Evolutionary conservation across 768 basidiomycete species (phyloP).

Genomic region (Leccinum imitatum): DNA sequence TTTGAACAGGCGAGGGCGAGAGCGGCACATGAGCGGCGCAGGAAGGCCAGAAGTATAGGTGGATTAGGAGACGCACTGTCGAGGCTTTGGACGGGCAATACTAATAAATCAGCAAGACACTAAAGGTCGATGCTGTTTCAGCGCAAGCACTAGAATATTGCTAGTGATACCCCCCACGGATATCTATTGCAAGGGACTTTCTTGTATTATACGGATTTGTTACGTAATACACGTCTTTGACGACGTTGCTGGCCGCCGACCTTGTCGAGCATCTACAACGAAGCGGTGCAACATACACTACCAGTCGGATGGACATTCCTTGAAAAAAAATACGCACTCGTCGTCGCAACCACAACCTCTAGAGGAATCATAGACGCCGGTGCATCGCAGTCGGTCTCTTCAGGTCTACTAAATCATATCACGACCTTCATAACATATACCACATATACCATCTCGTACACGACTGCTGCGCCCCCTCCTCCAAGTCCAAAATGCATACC

Average conservation of each 20-base stretch:
- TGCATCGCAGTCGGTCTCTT: constrained; percentile 12
- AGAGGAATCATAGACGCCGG: background rate
- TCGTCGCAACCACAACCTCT: constrained; percentile 6
- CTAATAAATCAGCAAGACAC: constrained; percentile 1
- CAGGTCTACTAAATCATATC: constrained; percentile 4
- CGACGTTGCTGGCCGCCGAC: background rate
- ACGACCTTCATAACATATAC: constrained; percentile 13
- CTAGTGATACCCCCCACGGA: background rate
- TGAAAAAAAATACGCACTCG: constrained; percentile 16
- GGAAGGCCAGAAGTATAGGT: constrained; percentile 8
- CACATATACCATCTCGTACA: constrained; percentile 6
- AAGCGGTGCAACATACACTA: constrained; percentile 7
- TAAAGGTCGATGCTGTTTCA: background rate
- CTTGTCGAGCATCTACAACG: background rate
- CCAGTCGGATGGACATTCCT: constrained; percentile 29
- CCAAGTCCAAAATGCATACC: constrained; percentile 22
- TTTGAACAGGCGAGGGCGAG: constrained; percentile 27
- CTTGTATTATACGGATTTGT: background rate
- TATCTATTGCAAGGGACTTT: background rate
- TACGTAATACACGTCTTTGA: constrained; percentile 17
- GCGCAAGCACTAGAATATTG: background rate
- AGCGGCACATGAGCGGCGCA: constrained; percentile 18
- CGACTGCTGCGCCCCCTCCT: background rate
- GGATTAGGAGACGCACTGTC: constrained; percentile 10
- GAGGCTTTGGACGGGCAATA: constrained; percentile 18